These are phyloP conservation scores for Nevesoporus exiguus DNA, from an alignment of 768 basidiomycete genomes.

Conservation along the genomic window DNA sequence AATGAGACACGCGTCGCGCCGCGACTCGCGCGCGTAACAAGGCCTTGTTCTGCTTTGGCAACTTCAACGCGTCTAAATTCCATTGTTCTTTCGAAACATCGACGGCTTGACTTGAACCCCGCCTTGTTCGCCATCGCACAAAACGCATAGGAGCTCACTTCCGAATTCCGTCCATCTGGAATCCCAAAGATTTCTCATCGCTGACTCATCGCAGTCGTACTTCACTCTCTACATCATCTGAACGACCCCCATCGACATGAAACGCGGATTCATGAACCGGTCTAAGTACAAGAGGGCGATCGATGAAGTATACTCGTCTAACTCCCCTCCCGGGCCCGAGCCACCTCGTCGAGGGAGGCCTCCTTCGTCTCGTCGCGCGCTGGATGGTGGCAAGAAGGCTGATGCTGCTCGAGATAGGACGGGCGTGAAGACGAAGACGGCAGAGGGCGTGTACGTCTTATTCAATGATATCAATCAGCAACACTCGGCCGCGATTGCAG, in stretches of 20 bases:
- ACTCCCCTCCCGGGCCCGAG: neutral
- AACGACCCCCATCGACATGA: slow-evolving; percentile 10
- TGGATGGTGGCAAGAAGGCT: neutral
- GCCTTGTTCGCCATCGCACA: too few relatives aligned
- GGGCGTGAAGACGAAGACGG: neutral
- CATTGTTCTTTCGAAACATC: too few relatives aligned
- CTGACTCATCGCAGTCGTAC: neutral
- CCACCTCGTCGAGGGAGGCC: neutral
- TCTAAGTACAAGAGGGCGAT: slow-evolving; percentile 8
- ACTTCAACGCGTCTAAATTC: too few relatives aligned
- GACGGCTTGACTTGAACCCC: too few relatives aligned
- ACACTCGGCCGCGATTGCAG: too few relatives aligned
- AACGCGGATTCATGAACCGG: slow-evolving; percentile 21
- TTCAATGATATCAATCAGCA: too few relatives aligned
- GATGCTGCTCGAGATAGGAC: neutral
- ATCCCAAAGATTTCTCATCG: neutral
- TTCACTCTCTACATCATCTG: neutral
- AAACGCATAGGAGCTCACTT: too few relatives aligned
- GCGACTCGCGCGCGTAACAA: too few relatives aligned
- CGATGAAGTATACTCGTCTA: slow-evolving; percentile 2
- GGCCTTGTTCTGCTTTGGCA: too few relatives aligned
- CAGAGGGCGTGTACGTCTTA: neutral
- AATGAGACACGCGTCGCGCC: too few relatives aligned
- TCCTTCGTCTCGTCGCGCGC: neutral
- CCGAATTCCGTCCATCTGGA: too few relatives aligned